Conservation (phyloP, 495 filamentous ascomycete genomes). For the Geoglossum glabrum region DNA sequence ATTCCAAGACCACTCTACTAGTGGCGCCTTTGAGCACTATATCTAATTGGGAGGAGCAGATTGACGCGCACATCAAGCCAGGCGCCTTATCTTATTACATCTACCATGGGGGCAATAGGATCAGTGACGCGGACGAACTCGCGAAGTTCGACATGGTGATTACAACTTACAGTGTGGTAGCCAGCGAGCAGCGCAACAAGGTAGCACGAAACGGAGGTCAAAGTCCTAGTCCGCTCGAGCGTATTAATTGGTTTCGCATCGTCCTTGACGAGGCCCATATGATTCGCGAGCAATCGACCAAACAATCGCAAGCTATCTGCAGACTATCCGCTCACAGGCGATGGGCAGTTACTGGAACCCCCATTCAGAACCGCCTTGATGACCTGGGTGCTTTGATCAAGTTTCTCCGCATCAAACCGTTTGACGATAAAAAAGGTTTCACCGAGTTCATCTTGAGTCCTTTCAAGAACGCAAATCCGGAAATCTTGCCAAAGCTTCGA, state of each 20-base stretch:
- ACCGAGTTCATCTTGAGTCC: slow-evolving; percentile 56
- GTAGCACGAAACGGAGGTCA: slow-evolving; percentile 29
- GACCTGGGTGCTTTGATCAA: slow-evolving; percentile 80
- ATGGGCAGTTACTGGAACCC: slow-evolving; percentile 91
- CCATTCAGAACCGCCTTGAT: slow-evolving; percentile 79
- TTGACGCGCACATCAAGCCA: slow-evolving; percentile 54
- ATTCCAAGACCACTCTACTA: slow-evolving; percentile 65
- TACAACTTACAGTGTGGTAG: slow-evolving; percentile 78
- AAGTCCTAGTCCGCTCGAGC: slow-evolving; percentile 40
- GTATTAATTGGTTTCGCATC: slow-evolving; percentile 83
- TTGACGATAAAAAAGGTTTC: slow-evolving; percentile 59
- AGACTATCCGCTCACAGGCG: slow-evolving; percentile 60
- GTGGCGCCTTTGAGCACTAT: slow-evolving; percentile 80
- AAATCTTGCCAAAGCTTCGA: slow-evolving; percentile 65
- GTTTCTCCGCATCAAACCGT: slow-evolving; percentile 71
- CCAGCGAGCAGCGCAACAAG: slow-evolving; percentile 48
- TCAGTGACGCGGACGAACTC: slow-evolving; percentile 43
- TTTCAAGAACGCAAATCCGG: slow-evolving; percentile 64
- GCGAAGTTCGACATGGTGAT: slow-evolving; percentile 64
- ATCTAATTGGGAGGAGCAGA: slow-evolving; percentile 81
- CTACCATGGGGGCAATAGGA: slow-evolving; percentile 65
- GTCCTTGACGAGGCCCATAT: slow-evolving; percentile 91
- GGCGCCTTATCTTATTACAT: slow-evolving; percentile 45
- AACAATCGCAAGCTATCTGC: slow-evolving; percentile 67
- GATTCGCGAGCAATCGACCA: slow-evolving; percentile 66